Percentiles rank a stretch among this genome's conserved stretches.
phyloP scores from a whole-genome alignment of 495 filamentous ascomycete species.

The Endocarpon pusillum region DNA sequence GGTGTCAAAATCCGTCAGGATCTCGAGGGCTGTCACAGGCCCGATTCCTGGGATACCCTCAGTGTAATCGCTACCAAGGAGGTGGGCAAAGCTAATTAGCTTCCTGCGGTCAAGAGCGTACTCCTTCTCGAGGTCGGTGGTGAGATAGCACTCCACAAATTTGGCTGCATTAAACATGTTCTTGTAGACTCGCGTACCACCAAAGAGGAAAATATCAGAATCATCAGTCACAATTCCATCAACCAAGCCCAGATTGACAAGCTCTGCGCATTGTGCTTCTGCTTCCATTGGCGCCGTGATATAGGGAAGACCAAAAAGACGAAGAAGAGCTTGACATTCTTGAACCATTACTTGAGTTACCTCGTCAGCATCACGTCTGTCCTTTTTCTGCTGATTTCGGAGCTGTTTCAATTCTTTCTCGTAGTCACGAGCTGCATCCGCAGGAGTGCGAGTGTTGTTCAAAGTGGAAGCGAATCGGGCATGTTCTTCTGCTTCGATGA shows the following conservation, averaged over 20 bases:
- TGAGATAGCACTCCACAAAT: conserved; percentile 89
- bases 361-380: conserved; percentile 87
- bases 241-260: conserved; percentile 70
- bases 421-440: conserved; percentile 55
- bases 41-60: conserved; percentile 81
- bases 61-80: conserved; percentile 87
- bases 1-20: conserved; percentile 68
- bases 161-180: conserved; percentile 99
- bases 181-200: conserved; percentile 89
- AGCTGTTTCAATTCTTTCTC: conserved; percentile 75
- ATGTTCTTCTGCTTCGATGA: conserved; percentile 80
- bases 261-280: conserved; percentile 90
- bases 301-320: conserved; percentile 84
- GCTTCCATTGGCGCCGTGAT: conserved; percentile 98
- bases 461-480: conserved; percentile 75
- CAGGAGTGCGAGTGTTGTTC: conserved; percentile 43
- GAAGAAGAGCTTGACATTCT: conserved; percentile 82
- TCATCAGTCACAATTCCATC: conserved; percentile 99
- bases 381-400: conserved; percentile 85
- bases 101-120: conserved; percentile 65
- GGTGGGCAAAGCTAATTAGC: conserved; percentile 73
- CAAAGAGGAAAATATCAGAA: conserved; percentile 92
- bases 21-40: conserved; percentile 82
- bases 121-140: conserved; percentile 75
- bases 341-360: conserved; percentile 87